Evolutionary conservation across 192 early-diverging fungal genomes (phyloP).

Genomic region (Umbelopsis vinacea): DNA sequence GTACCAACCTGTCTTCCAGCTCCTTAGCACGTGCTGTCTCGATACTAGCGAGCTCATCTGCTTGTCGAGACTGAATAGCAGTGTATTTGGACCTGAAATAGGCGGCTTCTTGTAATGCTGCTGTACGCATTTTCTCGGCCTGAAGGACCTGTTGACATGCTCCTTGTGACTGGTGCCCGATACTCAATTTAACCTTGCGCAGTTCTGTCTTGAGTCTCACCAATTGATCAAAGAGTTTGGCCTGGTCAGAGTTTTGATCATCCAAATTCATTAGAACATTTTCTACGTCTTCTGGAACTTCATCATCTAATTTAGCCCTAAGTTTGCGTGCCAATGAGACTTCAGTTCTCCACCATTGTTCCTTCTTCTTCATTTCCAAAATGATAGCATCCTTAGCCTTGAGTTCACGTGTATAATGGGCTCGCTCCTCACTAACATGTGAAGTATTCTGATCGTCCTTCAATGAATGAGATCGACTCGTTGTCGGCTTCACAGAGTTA

Average conservation of each 20-base stretch:
- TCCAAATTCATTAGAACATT: conserved; percentile 34
- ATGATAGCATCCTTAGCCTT: conserved; percentile 35
- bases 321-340: conserved; percentile 37
- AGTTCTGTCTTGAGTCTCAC: conserved; percentile 55
- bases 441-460: neutral
- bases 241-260: conserved; percentile 47
- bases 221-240: conserved; percentile 50
- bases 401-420: conserved; percentile 31
- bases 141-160: conserved; percentile 51
- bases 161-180: conserved; percentile 51
- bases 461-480: neutral
- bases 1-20: conserved; percentile 48
- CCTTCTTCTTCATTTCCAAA: conserved; percentile 40
- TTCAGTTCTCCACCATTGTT: conserved; percentile 49
- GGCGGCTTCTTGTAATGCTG: conserved; percentile 59
- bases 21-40: conserved; percentile 48
- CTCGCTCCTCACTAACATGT: conserved; percentile 30
- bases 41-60: conserved; percentile 36
- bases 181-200: conserved; percentile 42
- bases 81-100: conserved; percentile 56
- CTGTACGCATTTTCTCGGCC: conserved; percentile 51
- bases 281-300: conserved; percentile 22
- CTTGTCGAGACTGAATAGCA: conserved; percentile 46
- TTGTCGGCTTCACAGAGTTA: neutral
- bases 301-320: neutral